Percentiles rank a stretch among this genome's conserved stretches.
Evolutionary conservation across 768 basidiomycete genomes (phyloP).

Genomic region (Chalciporus pseudorubinellus): DNA sequence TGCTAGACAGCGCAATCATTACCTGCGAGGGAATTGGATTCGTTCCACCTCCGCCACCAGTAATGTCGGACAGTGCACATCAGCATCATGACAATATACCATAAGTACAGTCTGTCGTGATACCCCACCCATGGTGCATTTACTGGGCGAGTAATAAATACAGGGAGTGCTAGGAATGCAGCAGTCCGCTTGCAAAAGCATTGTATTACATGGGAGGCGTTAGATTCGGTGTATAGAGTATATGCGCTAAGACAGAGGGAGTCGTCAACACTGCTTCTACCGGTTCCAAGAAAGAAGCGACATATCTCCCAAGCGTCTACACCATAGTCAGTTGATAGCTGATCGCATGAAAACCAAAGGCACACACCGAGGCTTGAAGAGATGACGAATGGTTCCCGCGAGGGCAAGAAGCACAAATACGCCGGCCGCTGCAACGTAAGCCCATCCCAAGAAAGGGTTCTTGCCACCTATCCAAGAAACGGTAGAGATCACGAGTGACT

Average conservation of each 20-base stretch:
- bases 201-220: slow-evolving; percentile 23
- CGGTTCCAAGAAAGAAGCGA: slow-evolving; percentile 83
- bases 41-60: slow-evolving; percentile 21
- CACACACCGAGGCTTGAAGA: slow-evolving; percentile 86
- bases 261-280: slow-evolving; percentile 18
- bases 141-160: slow-evolving; percentile 16
- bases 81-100: not conserved
- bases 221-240: slow-evolving; percentile 23
- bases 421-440: slow-evolving; percentile 86
- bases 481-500: slow-evolving; percentile 95
- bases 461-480: slow-evolving; percentile 99
- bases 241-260: too few species aligned
- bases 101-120: not conserved
- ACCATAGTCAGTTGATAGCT: slow-evolving; percentile 2
- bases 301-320: slow-evolving; percentile 84
- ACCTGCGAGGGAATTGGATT: slow-evolving; percentile 68
- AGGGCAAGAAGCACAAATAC: slow-evolving; percentile 88
- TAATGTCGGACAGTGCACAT: not conserved
- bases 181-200: slow-evolving; percentile 6
- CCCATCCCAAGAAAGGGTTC: slow-evolving; percentile 98
- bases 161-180: slow-evolving; percentile 23
- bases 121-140: not conserved
- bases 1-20: slow-evolving; percentile 42
- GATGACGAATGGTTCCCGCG: slow-evolving; percentile 85
- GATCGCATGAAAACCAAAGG: not conserved